These are phyloP conservation scores for Moricandia arvensis DNA, from an alignment of 345 rosid species.

Conservation along the genomic window DNA sequence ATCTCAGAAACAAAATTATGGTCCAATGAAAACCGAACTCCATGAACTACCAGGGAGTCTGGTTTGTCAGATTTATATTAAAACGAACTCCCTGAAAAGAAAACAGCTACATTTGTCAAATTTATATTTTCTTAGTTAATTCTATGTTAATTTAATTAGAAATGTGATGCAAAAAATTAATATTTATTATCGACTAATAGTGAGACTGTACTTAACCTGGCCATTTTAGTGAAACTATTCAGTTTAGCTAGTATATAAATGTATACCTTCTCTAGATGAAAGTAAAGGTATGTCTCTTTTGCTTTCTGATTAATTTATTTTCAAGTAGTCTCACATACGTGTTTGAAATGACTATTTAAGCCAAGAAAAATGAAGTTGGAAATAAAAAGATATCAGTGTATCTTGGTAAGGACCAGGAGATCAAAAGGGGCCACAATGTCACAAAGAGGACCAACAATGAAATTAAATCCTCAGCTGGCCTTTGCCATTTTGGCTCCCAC, in stretches of 20 bases:
- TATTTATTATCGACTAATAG: background rate
- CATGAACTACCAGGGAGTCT: too few species aligned
- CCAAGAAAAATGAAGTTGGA: background rate
- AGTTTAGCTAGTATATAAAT: background rate
- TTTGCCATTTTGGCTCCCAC: conserved; percentile 55
- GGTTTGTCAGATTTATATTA: too few species aligned
- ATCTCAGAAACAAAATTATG: background rate
- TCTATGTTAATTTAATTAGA: background rate
- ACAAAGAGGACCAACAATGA: conserved; percentile 50
- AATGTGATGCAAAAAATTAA: background rate
- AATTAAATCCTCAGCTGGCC: conserved; percentile 35
- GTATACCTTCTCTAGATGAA: conserved; percentile 4
- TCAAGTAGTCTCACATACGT: conserved; percentile 19
- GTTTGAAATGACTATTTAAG: conserved; percentile 12
- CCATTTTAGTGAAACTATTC: background rate
- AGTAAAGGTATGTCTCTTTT: background rate
- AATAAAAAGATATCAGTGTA: conserved; percentile 9
- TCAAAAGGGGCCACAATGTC: conserved; percentile 55
- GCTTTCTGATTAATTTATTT: background rate
- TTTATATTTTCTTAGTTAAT: background rate
- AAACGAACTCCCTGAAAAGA: too few species aligned
- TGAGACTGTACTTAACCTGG: background rate
- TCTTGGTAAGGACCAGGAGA: conserved; percentile 42
- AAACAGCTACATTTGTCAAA: background rate
- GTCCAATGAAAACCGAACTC: conserved; percentile 7